phyloP scores from a whole-genome alignment of 2,329 filamentous ascomycete species.

The Arthrobotrys musiformis region DNA sequence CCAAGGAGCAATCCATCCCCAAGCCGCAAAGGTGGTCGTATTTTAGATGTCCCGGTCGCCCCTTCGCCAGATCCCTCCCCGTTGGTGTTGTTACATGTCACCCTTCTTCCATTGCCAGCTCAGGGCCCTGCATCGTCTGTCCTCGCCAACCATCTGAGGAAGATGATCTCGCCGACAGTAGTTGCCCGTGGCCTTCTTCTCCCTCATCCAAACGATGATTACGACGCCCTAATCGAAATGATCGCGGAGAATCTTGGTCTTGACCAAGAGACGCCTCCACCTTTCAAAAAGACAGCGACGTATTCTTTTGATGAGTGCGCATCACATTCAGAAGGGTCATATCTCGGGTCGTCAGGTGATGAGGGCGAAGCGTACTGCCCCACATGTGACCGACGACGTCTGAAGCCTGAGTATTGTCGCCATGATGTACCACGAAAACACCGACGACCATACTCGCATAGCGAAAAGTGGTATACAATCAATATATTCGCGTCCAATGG shows the following conservation, averaged over 20 bases:
- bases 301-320: conserved; percentile 64
- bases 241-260: conserved; percentile 77
- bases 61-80: conserved; percentile 67
- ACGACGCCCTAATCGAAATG: conserved; percentile 80
- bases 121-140: conserved; percentile 71
- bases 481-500: conserved; percentile 96
- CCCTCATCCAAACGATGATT: conserved; percentile 81
- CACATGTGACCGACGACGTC: conserved; percentile 37
- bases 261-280: conserved; percentile 65
- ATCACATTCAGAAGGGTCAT: conserved; percentile 63
- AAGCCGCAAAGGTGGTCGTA: conserved; percentile 33
- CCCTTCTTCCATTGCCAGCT: conserved; percentile 74
- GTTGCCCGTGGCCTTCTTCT: conserved; percentile 78
- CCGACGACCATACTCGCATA: conserved; percentile 57
- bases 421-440: conserved; percentile 64
- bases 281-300: conserved; percentile 61
- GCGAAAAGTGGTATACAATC: conserved; percentile 74
- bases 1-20: conserved; percentile 31
- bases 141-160: conserved; percentile 71
- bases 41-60: conserved; percentile 16
- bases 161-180: conserved; percentile 77
- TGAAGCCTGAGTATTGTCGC: conserved; percentile 68
- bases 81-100: conserved; percentile 80
- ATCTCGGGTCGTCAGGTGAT: conserved; percentile 54
- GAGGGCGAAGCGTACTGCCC: conserved; percentile 59